A percentile compares a stretch with the other conserved stretches of the same genome.
phyloP scores from a whole-genome alignment of 345 rosid genomes.

The Gossypium herbaceum region DNA sequence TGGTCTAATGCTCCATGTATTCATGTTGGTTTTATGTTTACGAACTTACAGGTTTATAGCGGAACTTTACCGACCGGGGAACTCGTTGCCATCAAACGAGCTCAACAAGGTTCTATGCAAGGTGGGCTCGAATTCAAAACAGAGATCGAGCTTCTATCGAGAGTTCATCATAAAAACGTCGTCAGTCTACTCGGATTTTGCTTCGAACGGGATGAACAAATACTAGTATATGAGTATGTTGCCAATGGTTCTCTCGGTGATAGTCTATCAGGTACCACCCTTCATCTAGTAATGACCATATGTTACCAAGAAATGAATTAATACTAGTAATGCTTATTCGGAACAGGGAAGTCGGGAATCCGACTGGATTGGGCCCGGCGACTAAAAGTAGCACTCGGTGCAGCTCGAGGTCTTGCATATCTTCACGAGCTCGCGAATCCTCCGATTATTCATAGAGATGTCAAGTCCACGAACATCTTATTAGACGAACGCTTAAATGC shows the following conservation, averaged over 20 bases:
- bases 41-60: slow-evolving; percentile 59
- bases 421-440: slow-evolving; percentile 94
- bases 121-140: slow-evolving; percentile 77
- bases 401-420: slow-evolving; percentile 81
- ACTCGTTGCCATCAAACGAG: slow-evolving; percentile 69
- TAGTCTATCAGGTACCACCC: slow-evolving; percentile 50
- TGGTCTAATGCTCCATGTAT: background rate
- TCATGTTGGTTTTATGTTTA: background rate
- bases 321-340: background rate
- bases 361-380: slow-evolving; percentile 74
- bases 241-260: slow-evolving; percentile 63
- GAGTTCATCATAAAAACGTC: slow-evolving; percentile 81
- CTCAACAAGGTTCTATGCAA: slow-evolving; percentile 76
- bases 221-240: slow-evolving; percentile 67
- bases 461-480: slow-evolving; percentile 76
- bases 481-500: slow-evolving; percentile 73
- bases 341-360: slow-evolving; percentile 62
- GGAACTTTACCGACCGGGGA: slow-evolving; percentile 55
- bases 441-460: slow-evolving; percentile 89
- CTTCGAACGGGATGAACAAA: slow-evolving; percentile 62
- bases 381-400: slow-evolving; percentile 67
- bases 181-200: slow-evolving; percentile 70
- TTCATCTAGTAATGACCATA: background rate
- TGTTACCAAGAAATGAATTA: no score
- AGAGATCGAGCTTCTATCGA: slow-evolving; percentile 81